Base-by-base conservation (phyloP, 441 rosid genomes). In the Iberis amara region DNA sequence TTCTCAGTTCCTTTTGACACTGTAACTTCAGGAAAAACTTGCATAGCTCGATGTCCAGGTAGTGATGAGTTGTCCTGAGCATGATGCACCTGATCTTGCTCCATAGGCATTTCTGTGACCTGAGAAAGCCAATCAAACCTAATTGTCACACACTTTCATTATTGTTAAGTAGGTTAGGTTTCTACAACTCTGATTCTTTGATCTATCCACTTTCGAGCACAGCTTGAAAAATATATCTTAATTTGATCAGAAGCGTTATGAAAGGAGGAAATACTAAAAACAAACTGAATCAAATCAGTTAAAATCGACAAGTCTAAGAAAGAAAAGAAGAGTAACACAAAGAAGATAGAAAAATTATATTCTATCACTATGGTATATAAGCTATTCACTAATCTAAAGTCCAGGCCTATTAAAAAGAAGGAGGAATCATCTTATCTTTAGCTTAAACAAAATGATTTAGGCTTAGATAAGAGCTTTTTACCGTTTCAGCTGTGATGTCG, bases 401-500 rank as follows among this genome's bases (percentile, higher is more conserved):
- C 21, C 21, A 18, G 3, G 2, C 1, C 21, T 18, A 18, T 18
- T 3, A 3, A 18, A 18, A 18, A 18, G 21, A 18, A 18, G 21
- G 21, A 18, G 21, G 21, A 18, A 18, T 18, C 21, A 18, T 18
- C 21, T 18, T 18, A 18, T 18, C 21, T 18, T 18, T 18, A 18
- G 21, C 21, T 18, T 18, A 18, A 18, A 18, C 2, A 18, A 18
- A 18, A 18, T 18, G 21, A 18, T 0, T 18, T 0, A 32, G 11
- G 13, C n/a, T 4, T 24, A 23, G 15, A 37, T 4, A 11, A 39
- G 15, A 8, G 11, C 11, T 1, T 39, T n/a, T 6, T 79, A 91
- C 98, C 61, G 86, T 64, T 39, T 81, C 95, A 0, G 95, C 80
- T 8, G 98, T 91, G 65, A 87, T 91, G 55, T 91, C 98, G 8